These are phyloP conservation scores for Pythium scleroteichum DNA, from an alignment of 352 stramenopile genomes.

Conservation along the genomic window DNA sequence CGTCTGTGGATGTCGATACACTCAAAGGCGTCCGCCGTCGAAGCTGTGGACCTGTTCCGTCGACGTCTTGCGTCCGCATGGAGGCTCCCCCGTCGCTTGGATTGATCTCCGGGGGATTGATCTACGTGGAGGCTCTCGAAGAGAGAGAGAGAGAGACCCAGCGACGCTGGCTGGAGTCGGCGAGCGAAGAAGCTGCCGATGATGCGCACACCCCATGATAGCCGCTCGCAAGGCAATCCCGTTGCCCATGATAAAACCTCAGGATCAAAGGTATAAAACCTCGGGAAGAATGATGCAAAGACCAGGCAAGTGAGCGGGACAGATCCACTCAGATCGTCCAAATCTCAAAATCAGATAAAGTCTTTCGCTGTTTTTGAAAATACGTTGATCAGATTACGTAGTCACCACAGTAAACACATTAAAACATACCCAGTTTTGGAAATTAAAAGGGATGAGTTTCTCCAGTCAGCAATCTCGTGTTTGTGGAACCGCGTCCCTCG, in stretches of 20 bases:
- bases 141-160: too few species aligned
- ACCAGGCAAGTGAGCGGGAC: conserved; percentile 1
- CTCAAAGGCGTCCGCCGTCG: conserved; percentile 1
- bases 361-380: too few species aligned
- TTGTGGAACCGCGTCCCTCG: background rate
- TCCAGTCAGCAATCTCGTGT: conserved; percentile 4
- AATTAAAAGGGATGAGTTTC: background rate
- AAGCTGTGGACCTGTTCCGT: conserved; percentile 4
- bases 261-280: background rate
- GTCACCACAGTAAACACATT: background rate
- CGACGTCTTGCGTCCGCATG: background rate
- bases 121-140: background rate
- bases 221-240: background rate
- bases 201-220: conserved; percentile 13
- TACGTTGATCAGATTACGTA: background rate
- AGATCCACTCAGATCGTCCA: background rate
- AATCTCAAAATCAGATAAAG: background rate
- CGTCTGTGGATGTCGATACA: background rate
- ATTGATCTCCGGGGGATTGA: background rate
- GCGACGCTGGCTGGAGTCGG: background rate
- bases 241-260: conserved; percentile 13
- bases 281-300: conserved; percentile 8
- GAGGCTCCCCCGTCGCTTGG: background rate
- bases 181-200: conserved; percentile 13
- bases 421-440: background rate